These are phyloP conservation scores for Torulaspora indica DNA, from an alignment of 805 yeast species.

Conservation along the genomic window DNA sequence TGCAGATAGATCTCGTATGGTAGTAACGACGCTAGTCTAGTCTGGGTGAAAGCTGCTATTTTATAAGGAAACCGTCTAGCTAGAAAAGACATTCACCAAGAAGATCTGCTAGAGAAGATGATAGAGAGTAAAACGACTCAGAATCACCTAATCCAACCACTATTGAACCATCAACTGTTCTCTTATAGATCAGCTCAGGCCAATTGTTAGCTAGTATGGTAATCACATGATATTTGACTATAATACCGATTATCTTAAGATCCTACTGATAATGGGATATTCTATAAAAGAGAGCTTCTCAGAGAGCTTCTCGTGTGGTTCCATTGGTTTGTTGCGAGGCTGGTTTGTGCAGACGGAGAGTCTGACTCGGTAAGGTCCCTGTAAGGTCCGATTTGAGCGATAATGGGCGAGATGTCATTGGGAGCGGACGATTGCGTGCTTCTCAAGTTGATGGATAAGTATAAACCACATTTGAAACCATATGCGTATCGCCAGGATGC, in stretches of 20 bases:
- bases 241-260: not conserved
- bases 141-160: too few relatives aligned
- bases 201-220: too few relatives aligned
- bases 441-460: constrained; percentile 22
- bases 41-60: constrained; percentile 3
- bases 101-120: not conserved
- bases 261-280: too few relatives aligned
- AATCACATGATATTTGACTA: not conserved
- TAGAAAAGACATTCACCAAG: constrained; percentile 2
- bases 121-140: too few relatives aligned
- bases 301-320: not conserved
- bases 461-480: constrained; percentile 31
- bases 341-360: too few relatives aligned
- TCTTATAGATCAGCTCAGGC: too few relatives aligned
- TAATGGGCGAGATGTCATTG: constrained; percentile 4
- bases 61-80: constrained; percentile 1
- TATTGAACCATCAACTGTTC: too few relatives aligned
- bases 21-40: constrained; percentile 3
- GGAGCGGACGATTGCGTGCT: constrained; percentile 20
- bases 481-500: constrained; percentile 25
- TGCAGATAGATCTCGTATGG: not conserved
- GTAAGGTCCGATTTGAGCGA: not conserved
- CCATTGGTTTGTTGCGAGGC: not conserved
- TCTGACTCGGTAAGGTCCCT: too few relatives aligned
- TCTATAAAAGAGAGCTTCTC: too few relatives aligned